phyloP scores from a whole-genome alignment of 139 green algal genomes.

The Prasinococcaceae sp. region DNA sequence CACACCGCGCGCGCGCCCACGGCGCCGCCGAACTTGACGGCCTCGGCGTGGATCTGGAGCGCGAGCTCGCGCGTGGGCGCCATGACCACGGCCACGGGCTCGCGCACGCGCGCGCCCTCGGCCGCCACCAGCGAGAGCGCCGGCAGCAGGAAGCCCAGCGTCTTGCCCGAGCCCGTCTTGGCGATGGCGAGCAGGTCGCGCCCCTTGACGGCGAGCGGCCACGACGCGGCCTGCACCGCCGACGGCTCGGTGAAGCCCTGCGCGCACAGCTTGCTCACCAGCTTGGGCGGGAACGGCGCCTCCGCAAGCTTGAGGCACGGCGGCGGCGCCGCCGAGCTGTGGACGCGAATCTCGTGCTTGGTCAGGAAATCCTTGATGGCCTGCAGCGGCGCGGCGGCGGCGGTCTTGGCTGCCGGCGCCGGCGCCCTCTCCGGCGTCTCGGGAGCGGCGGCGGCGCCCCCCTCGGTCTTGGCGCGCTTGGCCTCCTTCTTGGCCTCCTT shows the following conservation, averaged over 20 bases:
- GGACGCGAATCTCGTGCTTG: conserved; percentile 39
- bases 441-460: neutral
- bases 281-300: conserved; percentile 42
- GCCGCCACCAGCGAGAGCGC: conserved; percentile 57
- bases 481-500: conserved; percentile 14
- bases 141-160: conserved; percentile 63
- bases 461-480: conserved; percentile 1
- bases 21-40: conserved; percentile 76
- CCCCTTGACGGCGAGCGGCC: conserved; percentile 56
- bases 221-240: conserved; percentile 69
- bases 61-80: conserved; percentile 87
- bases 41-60: conserved; percentile 81
- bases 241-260: conserved; percentile 53
- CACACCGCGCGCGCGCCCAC: conserved; percentile 30
- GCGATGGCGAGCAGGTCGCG: conserved; percentile 69
- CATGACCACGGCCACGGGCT: conserved; percentile 38
- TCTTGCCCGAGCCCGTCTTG: conserved; percentile 79
- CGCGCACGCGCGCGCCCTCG: conserved; percentile 39
- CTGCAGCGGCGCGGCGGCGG: neutral
- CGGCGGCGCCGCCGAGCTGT: conserved; percentile 34
- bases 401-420: neutral
- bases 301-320: conserved; percentile 53
- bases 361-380: conserved; percentile 26
- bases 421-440: too few species aligned
- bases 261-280: conserved; percentile 36